Percentiles rank a stretch among this genome's conserved stretches.
Evolutionary conservation across 1,284 basidiomycete species (phyloP).

Genomic region (Vanrija humicola): DNA sequence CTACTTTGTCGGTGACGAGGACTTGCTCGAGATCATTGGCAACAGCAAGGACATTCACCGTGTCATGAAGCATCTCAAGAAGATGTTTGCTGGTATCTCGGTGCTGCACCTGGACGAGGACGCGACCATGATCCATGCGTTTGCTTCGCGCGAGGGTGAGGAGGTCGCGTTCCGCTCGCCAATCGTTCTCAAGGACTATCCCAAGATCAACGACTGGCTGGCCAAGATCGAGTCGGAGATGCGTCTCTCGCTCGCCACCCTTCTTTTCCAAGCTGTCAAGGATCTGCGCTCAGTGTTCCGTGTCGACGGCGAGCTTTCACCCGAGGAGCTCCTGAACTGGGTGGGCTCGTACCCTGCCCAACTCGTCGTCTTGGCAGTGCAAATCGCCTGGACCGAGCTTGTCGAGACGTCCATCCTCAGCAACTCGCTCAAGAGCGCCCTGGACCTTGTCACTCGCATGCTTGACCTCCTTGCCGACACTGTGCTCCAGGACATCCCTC

Average conservation of each 20-base stretch:
- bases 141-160: conserved; percentile 93
- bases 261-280: conserved; percentile 38
- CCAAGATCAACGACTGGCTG: conserved; percentile 99
- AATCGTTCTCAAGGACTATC: conserved; percentile 83
- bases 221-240: conserved; percentile 89
- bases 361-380: conserved; percentile 87
- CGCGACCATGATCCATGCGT: conserved; percentile 65
- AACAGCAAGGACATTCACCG: conserved; percentile 98
- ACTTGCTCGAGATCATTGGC: conserved; percentile 96
- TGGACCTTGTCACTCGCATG: conserved; percentile 73
- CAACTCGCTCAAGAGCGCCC: conserved; percentile 57
- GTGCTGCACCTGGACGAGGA: conserved; percentile 87
- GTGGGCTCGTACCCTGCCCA: conserved; percentile 92
- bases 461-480: conserved; percentile 93
- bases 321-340: conserved; percentile 77
- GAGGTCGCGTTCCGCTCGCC: conserved; percentile 78
- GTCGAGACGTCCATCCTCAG: conserved; percentile 71
- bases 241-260: conserved; percentile 75
- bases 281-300: conserved; percentile 70
- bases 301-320: conserved; percentile 42
- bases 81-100: conserved; percentile 99
- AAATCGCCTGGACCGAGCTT: conserved; percentile 87
- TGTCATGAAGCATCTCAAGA: conserved; percentile 98
- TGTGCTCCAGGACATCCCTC: conserved; percentile 80
- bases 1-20: conserved; percentile 99